Evolutionary conservation across 495 filamentous ascomycete species (phyloP).

Genomic region (Neurospora cerealis): DNA sequence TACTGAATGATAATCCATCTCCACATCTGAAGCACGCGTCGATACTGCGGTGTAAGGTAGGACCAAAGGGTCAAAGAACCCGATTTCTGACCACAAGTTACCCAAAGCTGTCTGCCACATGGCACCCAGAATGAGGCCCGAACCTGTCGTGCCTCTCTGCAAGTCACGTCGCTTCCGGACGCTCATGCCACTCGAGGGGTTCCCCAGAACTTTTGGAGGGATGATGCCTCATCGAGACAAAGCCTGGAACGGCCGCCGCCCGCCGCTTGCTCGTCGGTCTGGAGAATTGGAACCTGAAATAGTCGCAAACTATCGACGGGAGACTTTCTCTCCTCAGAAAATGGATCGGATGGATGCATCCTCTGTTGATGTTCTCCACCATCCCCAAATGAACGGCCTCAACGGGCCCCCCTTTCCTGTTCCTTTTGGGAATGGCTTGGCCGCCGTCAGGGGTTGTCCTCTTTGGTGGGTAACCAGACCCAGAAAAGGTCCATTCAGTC

Average conservation of each 20-base stretch:
- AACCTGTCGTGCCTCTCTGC: neutral
- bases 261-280: neutral
- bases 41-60: slow-evolving; percentile 7
- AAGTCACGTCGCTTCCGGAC: neutral
- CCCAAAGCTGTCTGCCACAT: slow-evolving; percentile 2
- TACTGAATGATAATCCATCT: neutral
- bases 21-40: slow-evolving; percentile 7
- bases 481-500: neutral
- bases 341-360: neutral
- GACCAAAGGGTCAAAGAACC: slow-evolving; percentile 4
- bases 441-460: neutral
- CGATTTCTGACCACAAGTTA: slow-evolving; percentile 1
- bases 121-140: neutral
- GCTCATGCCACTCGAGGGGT: neutral
- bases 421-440: neutral
- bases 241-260: neutral
- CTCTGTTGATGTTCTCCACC: neutral
- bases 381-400: neutral
- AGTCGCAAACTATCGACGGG: neutral
- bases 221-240: neutral
- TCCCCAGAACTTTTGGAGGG: neutral
- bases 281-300: neutral
- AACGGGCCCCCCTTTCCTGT: neutral
- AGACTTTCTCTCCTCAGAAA: neutral
- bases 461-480: neutral